These are phyloP conservation scores for Fusarium musae DNA, from an alignment of 2,329 filamentous ascomycete genomes.

Conservation along the genomic window DNA sequence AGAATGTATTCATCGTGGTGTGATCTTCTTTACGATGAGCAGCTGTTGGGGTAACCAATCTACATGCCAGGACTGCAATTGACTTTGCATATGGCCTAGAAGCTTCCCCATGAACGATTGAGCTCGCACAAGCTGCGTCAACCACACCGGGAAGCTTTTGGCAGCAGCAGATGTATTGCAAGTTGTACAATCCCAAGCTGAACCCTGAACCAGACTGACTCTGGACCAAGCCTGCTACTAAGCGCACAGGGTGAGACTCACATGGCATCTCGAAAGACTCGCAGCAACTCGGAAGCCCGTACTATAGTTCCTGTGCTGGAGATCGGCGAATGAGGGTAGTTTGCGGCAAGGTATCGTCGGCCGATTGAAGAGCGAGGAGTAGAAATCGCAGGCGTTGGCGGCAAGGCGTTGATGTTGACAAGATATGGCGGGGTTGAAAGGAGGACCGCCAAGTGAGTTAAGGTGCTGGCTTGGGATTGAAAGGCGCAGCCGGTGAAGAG, in stretches of 20 bases:
- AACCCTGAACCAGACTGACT: slow-evolving; percentile 2
- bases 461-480: slow-evolving; percentile 21
- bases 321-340: slow-evolving; percentile 24
- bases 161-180: slow-evolving; percentile 2
- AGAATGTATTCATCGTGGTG: slow-evolving; percentile 2
- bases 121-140: slow-evolving; percentile 15
- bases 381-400: slow-evolving; percentile 32
- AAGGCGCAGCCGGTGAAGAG: slow-evolving; percentile 31
- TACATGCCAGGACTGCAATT: slow-evolving; percentile 36
- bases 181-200: slow-evolving; percentile 20
- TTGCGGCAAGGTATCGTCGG: slow-evolving; percentile 24
- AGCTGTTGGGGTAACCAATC: slow-evolving; percentile 13
- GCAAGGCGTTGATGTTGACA: slow-evolving; percentile 25
- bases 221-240: slow-evolving; percentile 4
- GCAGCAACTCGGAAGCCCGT: slow-evolving; percentile 40
- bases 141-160: slow-evolving; percentile 14
- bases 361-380: slow-evolving; percentile 32
- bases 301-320: slow-evolving; percentile 31
- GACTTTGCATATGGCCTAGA: slow-evolving; percentile 19
- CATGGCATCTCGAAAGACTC: slow-evolving; percentile 52
- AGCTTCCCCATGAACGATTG: slow-evolving; percentile 6
- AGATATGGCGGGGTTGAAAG: slow-evolving; percentile 44
- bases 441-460: slow-evolving; percentile 23
- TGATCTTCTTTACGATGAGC: slow-evolving; percentile 3
- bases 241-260: slow-evolving; percentile 44